Base-by-base conservation (phyloP, 805 yeast genomes). In the Kluyveromyces aestuarii region DNA sequence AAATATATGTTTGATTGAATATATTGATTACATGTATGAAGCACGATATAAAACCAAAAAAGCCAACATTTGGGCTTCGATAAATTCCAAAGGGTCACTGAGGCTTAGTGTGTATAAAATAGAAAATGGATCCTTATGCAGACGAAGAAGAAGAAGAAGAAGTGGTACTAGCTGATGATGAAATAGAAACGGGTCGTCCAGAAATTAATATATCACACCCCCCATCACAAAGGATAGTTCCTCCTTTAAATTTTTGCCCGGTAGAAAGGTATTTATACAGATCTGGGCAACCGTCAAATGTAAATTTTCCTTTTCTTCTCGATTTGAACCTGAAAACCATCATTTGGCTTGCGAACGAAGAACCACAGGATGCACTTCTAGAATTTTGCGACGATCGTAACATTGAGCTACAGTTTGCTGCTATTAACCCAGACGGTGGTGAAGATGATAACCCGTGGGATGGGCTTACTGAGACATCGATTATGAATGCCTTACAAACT, bases 311-410 rank as follows among this genome's bases (percentile, higher is more conserved):
- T 45, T 93, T 91, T 61, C 67, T 93, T 35, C 74, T 81, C 50
- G 84, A 85, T 55, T 72, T 91, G 51, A 74, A 84, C 49, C 72
- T 91, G 47, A 81, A 80, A 48, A 84, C 95, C 5, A 84, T 93
- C 35, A 77, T 93, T 6, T 91, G 99, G 99, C 73, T 93, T 41
- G 96, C 97, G 1, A 84, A 85, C 37, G 99, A 91, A 62, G 99
- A 91, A 63, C 99, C 99, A 0, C 84, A 81, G 51, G 98, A 91
- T 59, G 85, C 82, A 45, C 79, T 93, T 54, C 68, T 89, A 47
- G 90, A 83, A 58, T 93, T 87, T 64, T 86, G 90, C 42, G 87
- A 83, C 51, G 77, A 74, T 19, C 75, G 83, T 56, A 76, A 79
- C 50, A 88, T 93, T 52, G 76, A 77, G 52, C 72, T 93, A 42